These are phyloP conservation scores for Claviceps humidiphila DNA, from an alignment of 2,329 filamentous ascomycete species.

Conservation along the genomic window DNA sequence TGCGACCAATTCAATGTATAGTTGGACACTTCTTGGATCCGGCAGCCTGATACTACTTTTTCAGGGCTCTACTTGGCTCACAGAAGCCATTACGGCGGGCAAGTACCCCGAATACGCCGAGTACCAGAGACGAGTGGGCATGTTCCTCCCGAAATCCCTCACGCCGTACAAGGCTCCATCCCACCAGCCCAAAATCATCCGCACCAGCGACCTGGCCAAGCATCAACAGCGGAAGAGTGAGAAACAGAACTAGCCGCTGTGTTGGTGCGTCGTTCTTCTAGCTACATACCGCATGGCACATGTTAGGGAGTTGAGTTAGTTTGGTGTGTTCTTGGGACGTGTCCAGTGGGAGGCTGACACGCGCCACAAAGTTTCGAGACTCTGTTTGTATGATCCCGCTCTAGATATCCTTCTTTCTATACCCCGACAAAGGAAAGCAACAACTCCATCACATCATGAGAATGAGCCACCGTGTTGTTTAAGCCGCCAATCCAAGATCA, in stretches of 20 bases:
- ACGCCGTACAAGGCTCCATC: slow-evolving; percentile 28
- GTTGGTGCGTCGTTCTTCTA: not conserved
- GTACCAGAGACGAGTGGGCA: slow-evolving; percentile 73
- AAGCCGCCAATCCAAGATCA: slow-evolving; percentile 42
- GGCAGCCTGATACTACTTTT: slow-evolving; percentile 65
- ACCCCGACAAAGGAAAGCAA: not conserved
- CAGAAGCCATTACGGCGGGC: slow-evolving; percentile 61
- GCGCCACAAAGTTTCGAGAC: not conserved
- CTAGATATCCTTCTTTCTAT: not conserved
- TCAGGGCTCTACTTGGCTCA: slow-evolving; percentile 78
- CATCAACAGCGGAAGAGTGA: slow-evolving; percentile 26
- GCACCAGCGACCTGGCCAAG: slow-evolving; percentile 37
- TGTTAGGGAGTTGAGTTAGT: too few species aligned
- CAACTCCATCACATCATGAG: slow-evolving; percentile 2
- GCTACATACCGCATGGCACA: not conserved
- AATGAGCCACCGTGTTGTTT: not conserved
- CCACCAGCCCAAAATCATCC: slow-evolving; percentile 31
- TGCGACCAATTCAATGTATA: slow-evolving; percentile 55
- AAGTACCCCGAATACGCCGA: slow-evolving; percentile 84
- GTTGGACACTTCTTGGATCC: slow-evolving; percentile 66
- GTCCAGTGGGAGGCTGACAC: not conserved
- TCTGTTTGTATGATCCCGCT: not conserved
- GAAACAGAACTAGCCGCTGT: slow-evolving; percentile 17
- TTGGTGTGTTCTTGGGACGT: not conserved
- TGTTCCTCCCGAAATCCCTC: slow-evolving; percentile 57